Evolutionary conservation across 495 filamentous ascomycete species (phyloP), one percentile per base, ranked within the genome.

Genomic region (Aspergillus ellipticus): DNA sequence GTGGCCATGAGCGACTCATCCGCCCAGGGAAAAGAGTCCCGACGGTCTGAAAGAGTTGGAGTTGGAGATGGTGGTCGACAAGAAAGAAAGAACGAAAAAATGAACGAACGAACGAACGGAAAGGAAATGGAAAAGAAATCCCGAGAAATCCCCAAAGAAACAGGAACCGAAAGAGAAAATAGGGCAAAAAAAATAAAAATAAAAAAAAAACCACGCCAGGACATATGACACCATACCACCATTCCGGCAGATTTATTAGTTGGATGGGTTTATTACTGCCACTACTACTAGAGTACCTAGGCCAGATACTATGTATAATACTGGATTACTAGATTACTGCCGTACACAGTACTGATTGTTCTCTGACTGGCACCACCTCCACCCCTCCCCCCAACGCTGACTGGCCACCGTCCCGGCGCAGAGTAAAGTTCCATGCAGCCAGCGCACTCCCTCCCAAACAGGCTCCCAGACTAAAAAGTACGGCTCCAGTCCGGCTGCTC

Each of bases 401-500:
- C n/a, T n/a, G n/a, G n/a, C n/a, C n/a, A n/a, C n/a, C n/a, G n/a
- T n/a, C n/a, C n/a, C n/a, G n/a, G 24, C 3, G 24, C 7, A 28
- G 7, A 48, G 45, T 48, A 48, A 48, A 48, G 45, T 53, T 42
- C 54, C 46, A 56, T 46, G 48, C 46, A 56, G 43, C 33, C 35
- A 20, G n/a, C n/a, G n/a, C n/a, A n/a, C n/a, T 50, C 43, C 26
- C 29, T n/a, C 10, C 52, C 55, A 55, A 59, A 55, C 51, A 57
- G 31, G 55, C 50, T 56, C 49, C 49, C 54, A 52, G 42, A 35
- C 54, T 55, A 64, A 62, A 67, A 62, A 58, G 60, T 67, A 65
- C 66, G 59, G 65, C 63, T 66, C 63, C 66, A 59, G 64, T 74
- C 64, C 47, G 71, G 74, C 68, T 60, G 46, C 54, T 64, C 29